These are phyloP conservation scores for Colletotrichum brevisporum DNA, from an alignment of 2,329 filamentous ascomycete species.

Conservation along the genomic window DNA sequence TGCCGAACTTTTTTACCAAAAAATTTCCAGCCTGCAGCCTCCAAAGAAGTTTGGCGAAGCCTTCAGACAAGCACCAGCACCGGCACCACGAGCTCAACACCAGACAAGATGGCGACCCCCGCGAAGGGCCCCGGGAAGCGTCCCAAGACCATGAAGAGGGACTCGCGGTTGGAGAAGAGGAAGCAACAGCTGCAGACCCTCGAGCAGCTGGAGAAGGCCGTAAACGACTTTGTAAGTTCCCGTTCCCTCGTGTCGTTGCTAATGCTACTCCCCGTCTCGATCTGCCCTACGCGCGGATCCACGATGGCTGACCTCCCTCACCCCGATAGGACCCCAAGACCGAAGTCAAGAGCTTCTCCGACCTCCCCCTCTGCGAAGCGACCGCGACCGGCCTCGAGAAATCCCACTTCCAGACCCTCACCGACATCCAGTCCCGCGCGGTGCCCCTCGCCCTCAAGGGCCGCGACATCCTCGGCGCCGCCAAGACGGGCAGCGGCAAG, in stretches of 20 bases:
- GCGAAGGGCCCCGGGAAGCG: constrained; percentile 42
- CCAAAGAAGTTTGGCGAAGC: constrained; percentile 15
- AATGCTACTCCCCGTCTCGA: too few relatives aligned
- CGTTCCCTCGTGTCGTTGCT: not conserved
- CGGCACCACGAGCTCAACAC: constrained; percentile 5
- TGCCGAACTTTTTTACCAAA: constrained; percentile 38
- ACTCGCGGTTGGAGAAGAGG: constrained; percentile 45
- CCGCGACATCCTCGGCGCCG: constrained; percentile 90
- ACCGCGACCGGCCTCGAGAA: constrained; percentile 85
- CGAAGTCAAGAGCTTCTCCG: constrained; percentile 78
- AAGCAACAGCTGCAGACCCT: constrained; percentile 59
- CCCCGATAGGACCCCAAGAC: constrained; percentile 70
- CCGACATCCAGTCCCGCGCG: constrained; percentile 92
- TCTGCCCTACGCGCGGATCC: too few relatives aligned
- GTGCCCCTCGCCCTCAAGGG: constrained; percentile 90
- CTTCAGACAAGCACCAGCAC: not conserved
- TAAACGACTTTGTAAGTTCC: constrained; percentile 57
- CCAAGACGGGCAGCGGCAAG: constrained; percentile 96
- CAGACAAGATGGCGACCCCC: constrained; percentile 36
- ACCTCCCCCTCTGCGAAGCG: constrained; percentile 87
- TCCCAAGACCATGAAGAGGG: constrained; percentile 53
- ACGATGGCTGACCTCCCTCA: not conserved
- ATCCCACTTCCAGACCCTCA: constrained; percentile 90
- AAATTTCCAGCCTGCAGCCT: constrained; percentile 32
- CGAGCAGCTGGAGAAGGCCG: constrained; percentile 54